Conservation (phyloP, 1,284 basidiomycete species). For the Pisolithus thermaeus region DNA sequence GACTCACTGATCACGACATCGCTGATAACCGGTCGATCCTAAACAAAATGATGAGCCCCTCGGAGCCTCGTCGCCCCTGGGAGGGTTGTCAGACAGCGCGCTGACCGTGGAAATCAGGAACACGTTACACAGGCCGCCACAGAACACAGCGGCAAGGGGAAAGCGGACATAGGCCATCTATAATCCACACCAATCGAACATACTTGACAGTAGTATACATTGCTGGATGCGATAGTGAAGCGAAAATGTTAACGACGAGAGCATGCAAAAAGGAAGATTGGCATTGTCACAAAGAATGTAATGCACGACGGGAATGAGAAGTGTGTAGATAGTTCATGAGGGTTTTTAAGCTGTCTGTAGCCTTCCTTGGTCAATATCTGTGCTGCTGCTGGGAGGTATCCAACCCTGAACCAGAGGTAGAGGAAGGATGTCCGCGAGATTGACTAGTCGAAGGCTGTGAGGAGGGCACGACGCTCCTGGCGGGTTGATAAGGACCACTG, state of each 20-base stretch:
- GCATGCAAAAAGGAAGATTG: not conserved
- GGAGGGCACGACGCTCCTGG: constrained; percentile 12
- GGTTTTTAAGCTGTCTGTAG: constrained; percentile 9
- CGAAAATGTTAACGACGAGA: not conserved
- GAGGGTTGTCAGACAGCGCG: too few species aligned
- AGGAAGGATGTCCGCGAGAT: constrained; percentile 15
- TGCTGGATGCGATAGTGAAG: not conserved
- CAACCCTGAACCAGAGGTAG: constrained; percentile 24
- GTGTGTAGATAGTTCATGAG: constrained; percentile 2
- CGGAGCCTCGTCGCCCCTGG: too few species aligned
- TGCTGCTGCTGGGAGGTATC: constrained; percentile 21
- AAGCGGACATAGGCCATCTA: not conserved
- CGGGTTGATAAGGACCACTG: constrained; percentile 21
- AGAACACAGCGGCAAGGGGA: not conserved
- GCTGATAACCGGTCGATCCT: too few species aligned
- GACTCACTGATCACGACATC: too few species aligned
- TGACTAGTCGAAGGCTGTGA: constrained; percentile 17
- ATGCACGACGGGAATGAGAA: not conserved
- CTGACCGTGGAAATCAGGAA: too few species aligned
- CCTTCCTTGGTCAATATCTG: constrained; percentile 26
- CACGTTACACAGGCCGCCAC: not conserved
- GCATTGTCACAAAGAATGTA: not conserved
- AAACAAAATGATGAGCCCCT: too few species aligned
- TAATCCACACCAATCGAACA: not conserved
- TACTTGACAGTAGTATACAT: not conserved